Conservation (phyloP, 73 alveolate species). For the Breviolum minutum region DNA sequence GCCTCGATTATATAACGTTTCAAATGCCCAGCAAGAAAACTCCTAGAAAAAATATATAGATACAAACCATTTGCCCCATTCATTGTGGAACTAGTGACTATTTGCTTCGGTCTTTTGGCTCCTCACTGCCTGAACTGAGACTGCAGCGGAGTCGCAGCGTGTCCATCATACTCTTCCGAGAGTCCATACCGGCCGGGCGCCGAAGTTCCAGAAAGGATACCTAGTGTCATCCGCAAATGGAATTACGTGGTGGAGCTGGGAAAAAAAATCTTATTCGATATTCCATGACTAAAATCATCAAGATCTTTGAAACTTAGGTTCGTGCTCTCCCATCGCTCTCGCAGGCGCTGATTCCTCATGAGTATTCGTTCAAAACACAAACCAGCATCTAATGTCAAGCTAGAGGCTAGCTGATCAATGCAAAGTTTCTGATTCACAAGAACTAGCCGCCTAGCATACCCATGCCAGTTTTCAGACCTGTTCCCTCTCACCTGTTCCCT, state of each 20-base stretch:
- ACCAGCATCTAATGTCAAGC: background rate
- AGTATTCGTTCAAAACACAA: too few relatives aligned
- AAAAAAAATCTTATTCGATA: too few relatives aligned
- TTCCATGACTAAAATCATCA: too few relatives aligned
- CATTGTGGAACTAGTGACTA: too few relatives aligned
- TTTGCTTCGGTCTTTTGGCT: too few relatives aligned
- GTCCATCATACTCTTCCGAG: background rate
- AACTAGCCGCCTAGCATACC: background rate
- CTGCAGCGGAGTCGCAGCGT: background rate
- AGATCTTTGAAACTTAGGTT: background rate
- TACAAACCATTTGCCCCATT: too few relatives aligned
- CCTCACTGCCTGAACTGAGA: background rate
- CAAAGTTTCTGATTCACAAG: background rate
- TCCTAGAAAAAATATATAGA: too few relatives aligned
- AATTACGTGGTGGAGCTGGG: too few relatives aligned
- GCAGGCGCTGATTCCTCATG: conserved; percentile 36
- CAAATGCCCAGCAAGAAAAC: too few relatives aligned
- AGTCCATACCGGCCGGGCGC: background rate
- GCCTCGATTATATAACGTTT: background rate
- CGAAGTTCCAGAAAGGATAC: background rate
- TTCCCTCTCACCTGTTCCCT: conserved; percentile 1
- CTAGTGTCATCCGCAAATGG: background rate
- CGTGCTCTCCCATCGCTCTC: conserved; percentile 34
- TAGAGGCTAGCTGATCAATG: background rate
- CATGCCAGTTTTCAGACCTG: too few relatives aligned